Conservation (phyloP, 2,329 filamentous ascomycete species). For the Neocatenulostroma microsporum region DNA sequence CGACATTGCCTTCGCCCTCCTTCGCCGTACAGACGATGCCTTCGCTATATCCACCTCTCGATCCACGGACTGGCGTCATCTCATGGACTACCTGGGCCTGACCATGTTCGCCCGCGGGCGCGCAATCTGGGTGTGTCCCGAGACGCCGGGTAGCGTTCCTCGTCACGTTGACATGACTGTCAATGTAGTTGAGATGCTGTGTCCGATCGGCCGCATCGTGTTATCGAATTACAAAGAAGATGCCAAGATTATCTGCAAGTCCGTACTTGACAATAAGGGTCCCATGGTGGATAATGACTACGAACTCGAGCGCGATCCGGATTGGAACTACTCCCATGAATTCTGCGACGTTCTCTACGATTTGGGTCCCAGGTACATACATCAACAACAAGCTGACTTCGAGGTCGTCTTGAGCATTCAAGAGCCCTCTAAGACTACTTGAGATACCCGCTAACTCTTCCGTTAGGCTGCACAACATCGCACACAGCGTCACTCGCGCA, state of each 20-base stretch:
- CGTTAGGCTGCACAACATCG: conserved; percentile 5
- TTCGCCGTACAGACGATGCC: conserved; percentile 4
- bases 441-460: no score
- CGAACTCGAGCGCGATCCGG: no score
- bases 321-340: no score
- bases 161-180: neutral
- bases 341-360: conserved; percentile 1
- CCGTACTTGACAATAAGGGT: no score
- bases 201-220: conserved; percentile 1
- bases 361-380: neutral
- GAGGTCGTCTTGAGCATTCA: no score
- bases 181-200: conserved; percentile 4
- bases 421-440: no score
- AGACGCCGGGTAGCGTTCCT: neutral
- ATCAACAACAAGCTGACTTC: no score
- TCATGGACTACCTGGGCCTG: conserved; percentile 4
- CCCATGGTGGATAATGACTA: no score
- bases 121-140: conserved; percentile 4
- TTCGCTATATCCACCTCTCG: conserved; percentile 1
- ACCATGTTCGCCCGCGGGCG: neutral
- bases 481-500: conserved; percentile 1
- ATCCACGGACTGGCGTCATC: neutral
- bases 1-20: conserved; percentile 6
- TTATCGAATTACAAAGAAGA: neutral
- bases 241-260: no score